Conservation (phyloP, 257 asterid genomes). For the Nicotiana knightiana region DNA sequence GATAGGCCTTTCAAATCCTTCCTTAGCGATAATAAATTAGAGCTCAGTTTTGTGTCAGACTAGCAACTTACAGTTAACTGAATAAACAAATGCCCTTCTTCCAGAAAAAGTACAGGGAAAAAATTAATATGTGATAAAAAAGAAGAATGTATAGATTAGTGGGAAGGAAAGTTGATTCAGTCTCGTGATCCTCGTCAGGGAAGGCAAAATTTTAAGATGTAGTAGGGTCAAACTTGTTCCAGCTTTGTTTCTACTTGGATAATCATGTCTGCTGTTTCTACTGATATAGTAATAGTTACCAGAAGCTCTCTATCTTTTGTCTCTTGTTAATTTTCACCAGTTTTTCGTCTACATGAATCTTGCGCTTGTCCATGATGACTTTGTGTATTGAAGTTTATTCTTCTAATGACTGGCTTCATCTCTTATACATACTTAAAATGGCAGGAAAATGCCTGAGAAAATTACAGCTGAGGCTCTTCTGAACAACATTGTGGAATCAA, state of each 20-base stretch:
- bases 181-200: neutral
- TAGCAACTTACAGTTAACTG: neutral
- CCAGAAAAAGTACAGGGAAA: neutral
- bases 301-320: neutral
- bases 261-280: neutral
- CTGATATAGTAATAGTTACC: neutral
- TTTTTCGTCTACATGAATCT: neutral
- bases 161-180: neutral
- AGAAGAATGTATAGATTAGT: neutral
- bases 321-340: neutral
- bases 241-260: neutral
- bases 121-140: too few species aligned
- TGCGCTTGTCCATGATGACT: neutral
- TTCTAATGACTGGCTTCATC: neutral
- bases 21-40: neutral
- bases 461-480: slow-evolving; percentile 54
- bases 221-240: neutral
- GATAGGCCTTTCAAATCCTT: neutral
- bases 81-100: neutral
- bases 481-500: slow-evolving; percentile 53
- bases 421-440: neutral
- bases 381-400: neutral
- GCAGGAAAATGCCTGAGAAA: slow-evolving; percentile 64
- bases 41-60: neutral
- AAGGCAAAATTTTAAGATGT: neutral